Base-by-base conservation (phyloP, 805 yeast species). In the Wickerhamiella parazyma region DNA sequence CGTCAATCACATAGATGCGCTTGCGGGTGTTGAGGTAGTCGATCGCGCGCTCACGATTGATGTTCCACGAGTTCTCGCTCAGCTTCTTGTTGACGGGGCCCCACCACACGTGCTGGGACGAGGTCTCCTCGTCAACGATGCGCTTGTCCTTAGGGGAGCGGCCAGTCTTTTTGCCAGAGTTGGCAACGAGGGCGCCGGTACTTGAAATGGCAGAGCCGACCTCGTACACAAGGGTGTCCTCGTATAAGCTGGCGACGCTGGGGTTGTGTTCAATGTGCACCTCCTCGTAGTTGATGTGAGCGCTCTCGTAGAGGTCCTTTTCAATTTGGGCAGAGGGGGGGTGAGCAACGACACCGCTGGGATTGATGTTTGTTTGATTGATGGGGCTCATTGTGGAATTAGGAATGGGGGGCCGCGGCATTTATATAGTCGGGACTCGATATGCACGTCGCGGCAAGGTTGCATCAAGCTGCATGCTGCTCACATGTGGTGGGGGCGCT, bases 101-200 rank as follows among this genome's bases (percentile, higher is more conserved):
- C 98, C 98, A 89, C 98, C 98, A 89, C 55, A 89, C 76, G 59
- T 87, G 70, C 47, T 83, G 73, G 48, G 73, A 66, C 33, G 95
- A 85, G 41, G 91, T 72, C 55, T 75, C 80, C 70, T 91, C 97
- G 57, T 87, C 96, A 50, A 89, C 96, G 63, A 89, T 84, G 69
- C 98, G 82, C 67, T 89, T 89, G 69, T 89, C 98, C 70, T 82
- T 83, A 62, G 98, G 98, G 28, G 96, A 89, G 68, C 98, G 80
- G 58, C 98, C 98, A 44, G 97, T 89, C 69, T 89, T 89, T 53
- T 75, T 69, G 60, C 98, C 98, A 17, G 95, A 85, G 68, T 76
- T 87, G 38, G 98, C 97, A 65, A 89, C 80, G 53, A 89, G 72
- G 38, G 97, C 95, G 61, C 98, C 98, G 36, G 93, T 72, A 24